Evolutionary conservation across 495 filamentous ascomycete species (phyloP).

Genomic region (Lindgomyces ingoldianus): DNA sequence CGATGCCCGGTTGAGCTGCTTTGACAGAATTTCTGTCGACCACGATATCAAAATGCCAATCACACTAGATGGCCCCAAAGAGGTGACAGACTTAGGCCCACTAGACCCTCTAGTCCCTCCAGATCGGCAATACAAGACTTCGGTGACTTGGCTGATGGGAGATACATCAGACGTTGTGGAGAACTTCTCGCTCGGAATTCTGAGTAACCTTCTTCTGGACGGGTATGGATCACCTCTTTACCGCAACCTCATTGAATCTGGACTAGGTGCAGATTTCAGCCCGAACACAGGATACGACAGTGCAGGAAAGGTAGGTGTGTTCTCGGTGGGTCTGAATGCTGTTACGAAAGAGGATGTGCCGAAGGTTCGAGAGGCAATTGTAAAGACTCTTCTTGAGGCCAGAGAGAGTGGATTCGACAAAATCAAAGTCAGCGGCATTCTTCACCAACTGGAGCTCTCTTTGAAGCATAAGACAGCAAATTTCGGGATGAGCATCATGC

Average conservation of each 20-base stretch:
- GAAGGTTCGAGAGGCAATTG: conserved; percentile 71
- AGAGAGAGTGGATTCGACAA: conserved; percentile 77
- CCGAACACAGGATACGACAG: conserved; percentile 90
- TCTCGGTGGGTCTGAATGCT: conserved; percentile 87
- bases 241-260: conserved; percentile 83
- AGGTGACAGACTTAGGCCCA: conserved; percentile 74
- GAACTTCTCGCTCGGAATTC: conserved; percentile 76
- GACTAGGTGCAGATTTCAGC: conserved; percentile 87
- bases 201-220: conserved; percentile 81
- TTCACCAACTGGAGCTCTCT: conserved; percentile 87
- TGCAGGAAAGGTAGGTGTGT: conserved; percentile 72
- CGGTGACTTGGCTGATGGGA: conserved; percentile 87
- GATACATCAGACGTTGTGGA: conserved; percentile 79
- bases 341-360: conserved; percentile 76
- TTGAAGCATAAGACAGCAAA: conserved; percentile 93
- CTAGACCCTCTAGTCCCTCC: conserved; percentile 84
- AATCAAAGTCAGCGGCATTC: conserved; percentile 80
- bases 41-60: conserved; percentile 74
- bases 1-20: conserved; percentile 67
- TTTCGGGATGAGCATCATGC: conserved; percentile 89
- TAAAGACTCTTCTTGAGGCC: conserved; percentile 64
- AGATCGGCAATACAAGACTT: conserved; percentile 89
- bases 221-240: conserved; percentile 96
- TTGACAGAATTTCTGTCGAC: conserved; percentile 68
- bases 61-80: conserved; percentile 65